Evolutionary conservation across 2,329 filamentous ascomycete species (phyloP).

Genomic region (Dothistroma septosporum): DNA sequence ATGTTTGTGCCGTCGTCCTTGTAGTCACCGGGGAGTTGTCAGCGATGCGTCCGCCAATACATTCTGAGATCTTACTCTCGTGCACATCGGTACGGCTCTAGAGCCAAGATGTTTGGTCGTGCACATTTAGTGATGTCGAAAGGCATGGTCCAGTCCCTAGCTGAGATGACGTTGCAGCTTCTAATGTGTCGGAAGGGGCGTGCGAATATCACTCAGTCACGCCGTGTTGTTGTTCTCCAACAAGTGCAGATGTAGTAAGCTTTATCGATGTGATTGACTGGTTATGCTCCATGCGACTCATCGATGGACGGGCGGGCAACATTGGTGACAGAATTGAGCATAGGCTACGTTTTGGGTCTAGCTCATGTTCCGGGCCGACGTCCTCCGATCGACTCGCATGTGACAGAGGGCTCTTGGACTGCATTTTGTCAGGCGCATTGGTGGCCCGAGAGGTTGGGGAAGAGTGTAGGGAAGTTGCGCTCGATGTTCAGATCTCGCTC

Average conservation of each 20-base stretch:
- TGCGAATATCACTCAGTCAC: background rate
- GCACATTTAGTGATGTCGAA: conserved; percentile 51
- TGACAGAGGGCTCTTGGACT: background rate
- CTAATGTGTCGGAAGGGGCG: background rate
- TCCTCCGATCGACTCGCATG: background rate
- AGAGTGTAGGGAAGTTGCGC: background rate
- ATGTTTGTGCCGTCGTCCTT: conserved; percentile 97
- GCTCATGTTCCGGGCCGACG: too few relatives aligned
- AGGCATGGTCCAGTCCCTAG: background rate
- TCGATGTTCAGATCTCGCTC: background rate
- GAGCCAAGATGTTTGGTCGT: conserved; percentile 49
- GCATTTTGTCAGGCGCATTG: background rate
- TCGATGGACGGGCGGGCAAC: too few relatives aligned
- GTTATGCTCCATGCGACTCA: too few relatives aligned
- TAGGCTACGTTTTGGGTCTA: too few relatives aligned
- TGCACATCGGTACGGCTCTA: conserved; percentile 53
- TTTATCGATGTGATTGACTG: too few relatives aligned
- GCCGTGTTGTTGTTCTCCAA: too few relatives aligned
- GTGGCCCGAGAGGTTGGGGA: background rate
- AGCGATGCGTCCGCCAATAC: conserved; percentile 43
- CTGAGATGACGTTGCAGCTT: background rate
- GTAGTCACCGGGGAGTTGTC: conserved; percentile 62
- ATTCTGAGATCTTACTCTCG: conserved; percentile 45
- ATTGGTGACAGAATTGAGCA: too few relatives aligned
- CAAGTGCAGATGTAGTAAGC: too few relatives aligned